Base-by-base conservation (phyloP, 768 basidiomycete species). In the Boletellus ananiceps region DNA sequence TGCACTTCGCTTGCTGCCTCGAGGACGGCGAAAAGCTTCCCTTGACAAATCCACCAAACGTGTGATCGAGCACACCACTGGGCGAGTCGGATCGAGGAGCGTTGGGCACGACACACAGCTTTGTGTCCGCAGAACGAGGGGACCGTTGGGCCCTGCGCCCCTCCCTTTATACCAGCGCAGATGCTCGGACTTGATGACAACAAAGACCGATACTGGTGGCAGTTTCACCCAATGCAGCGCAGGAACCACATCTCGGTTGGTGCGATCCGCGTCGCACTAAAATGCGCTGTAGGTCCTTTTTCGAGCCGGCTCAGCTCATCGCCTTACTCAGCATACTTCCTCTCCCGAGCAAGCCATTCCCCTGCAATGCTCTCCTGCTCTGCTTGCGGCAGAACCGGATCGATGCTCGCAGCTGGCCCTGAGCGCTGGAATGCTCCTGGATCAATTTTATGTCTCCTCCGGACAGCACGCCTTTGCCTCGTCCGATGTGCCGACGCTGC, bases 1-100 rank as follows among this genome's bases (percentile, higher is more conserved):
- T 55, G 54, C 52, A 40, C 50, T 51, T 68, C 64, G 64, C 64
- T 67, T 68, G 56, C 37, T 48, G 49, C 65, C 65, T 66, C 62
- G 67, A 66, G 65, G 65, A 62, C 60, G 56, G 59, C 21, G 45
- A 63, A 55, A 67, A 66, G 57, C 44, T 40, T 16, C 31, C 33
- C 44, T 47, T 53, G 44, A 54, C 62, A 56, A 56, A 56, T 57
- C 44, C 49, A 53, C 50, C 19, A 55, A 50, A 51, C 36, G 51
- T 54, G 45, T 41, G 61, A 65, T 63, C 61, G 61, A 47, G 44
- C 44, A 36, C 45, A 57, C 56, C 40, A 4, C 23, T 25, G 23
- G 23, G 6, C 23, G 49, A 40, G 27, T 44, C 14, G 54, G 50
- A 54, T 61, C 51, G 56, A 47, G 46, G 47, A 48, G 45, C 34